Evolutionary conservation across 345 rosid genomes (phyloP).

Genomic region (Eutrema japonicum): DNA sequence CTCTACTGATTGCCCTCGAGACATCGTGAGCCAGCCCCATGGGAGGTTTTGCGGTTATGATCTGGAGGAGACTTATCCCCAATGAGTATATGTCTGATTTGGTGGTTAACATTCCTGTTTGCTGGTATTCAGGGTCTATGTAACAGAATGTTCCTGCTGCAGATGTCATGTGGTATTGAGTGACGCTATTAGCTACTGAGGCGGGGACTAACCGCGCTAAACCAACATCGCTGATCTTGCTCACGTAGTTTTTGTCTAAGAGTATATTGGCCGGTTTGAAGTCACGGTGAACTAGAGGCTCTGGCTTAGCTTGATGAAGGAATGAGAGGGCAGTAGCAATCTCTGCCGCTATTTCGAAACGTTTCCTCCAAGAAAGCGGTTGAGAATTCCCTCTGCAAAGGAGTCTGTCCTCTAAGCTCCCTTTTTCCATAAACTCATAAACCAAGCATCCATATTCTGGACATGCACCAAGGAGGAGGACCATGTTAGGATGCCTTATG

Average conservation of each 20-base stretch:
- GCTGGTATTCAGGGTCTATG: conserved; percentile 92
- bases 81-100: conserved; percentile 79
- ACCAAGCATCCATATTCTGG: conserved; percentile 85
- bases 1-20: conserved; percentile 60
- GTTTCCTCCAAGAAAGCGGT: conserved; percentile 68
- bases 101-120: conserved; percentile 76
- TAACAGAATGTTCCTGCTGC: conserved; percentile 93
- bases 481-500: conserved; percentile 92
- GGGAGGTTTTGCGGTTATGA: conserved; percentile 74
- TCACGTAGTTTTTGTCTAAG: conserved; percentile 67
- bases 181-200: conserved; percentile 70
- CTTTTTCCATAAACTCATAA: conserved; percentile 75
- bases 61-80: conserved; percentile 78
- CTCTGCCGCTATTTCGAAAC: conserved; percentile 77
- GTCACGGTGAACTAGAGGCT: conserved; percentile 85
- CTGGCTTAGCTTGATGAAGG: conserved; percentile 92
- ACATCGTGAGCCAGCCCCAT: conserved; percentile 85
- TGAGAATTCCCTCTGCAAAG: conserved; percentile 58
- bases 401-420: conserved; percentile 83
- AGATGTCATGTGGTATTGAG: conserved; percentile 79
- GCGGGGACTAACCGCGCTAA: conserved; percentile 87
- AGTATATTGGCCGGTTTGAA: conserved; percentile 94
- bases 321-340: conserved; percentile 78
- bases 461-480: conserved; percentile 86
- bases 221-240: conserved; percentile 92